Percentiles rank a stretch among this genome's conserved stretches.
Evolutionary conservation across 148 eudicot genomes (phyloP).

Genomic region (Polygonum maritimum): DNA sequence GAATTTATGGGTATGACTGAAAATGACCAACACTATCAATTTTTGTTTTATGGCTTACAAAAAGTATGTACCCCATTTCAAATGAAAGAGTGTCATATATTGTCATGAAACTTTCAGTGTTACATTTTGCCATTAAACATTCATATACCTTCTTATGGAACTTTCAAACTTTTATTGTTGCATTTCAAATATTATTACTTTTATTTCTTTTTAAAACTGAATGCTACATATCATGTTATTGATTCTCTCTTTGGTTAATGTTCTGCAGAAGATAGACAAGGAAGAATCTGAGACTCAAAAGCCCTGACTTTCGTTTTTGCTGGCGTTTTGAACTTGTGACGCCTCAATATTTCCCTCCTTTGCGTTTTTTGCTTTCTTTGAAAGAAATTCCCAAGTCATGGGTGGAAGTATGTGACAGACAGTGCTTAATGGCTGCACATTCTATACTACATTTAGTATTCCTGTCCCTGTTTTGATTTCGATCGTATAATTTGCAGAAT

Average conservation of each 20-base stretch:
- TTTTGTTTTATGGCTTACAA: neutral
- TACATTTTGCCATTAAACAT: too few relatives aligned
- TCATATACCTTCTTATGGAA: neutral
- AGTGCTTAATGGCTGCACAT: neutral
- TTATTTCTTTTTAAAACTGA: neutral
- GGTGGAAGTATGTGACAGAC: neutral
- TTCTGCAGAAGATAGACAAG: conserved; percentile 29
- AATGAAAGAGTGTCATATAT: neutral
- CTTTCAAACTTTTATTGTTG: neutral
- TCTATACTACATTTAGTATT: neutral
- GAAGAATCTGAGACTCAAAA: conserved; percentile 17
- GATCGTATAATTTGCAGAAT: neutral
- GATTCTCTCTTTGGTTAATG: neutral
- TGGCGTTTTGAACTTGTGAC: conserved; percentile 1
- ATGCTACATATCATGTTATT: neutral
- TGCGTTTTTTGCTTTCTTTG: neutral
- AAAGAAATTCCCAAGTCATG: conserved; percentile 1
- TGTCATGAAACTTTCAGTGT: too few relatives aligned
- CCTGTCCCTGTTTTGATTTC: neutral
- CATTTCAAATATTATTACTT: neutral
- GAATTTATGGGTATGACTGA: neutral
- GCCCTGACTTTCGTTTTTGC: neutral
- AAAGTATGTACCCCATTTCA: neutral
- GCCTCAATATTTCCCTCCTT: neutral
- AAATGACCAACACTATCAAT: neutral